These are phyloP conservation scores for Debaryomyces tyrocola DNA, from an alignment of 805 yeast genomes.

Conservation along the genomic window DNA sequence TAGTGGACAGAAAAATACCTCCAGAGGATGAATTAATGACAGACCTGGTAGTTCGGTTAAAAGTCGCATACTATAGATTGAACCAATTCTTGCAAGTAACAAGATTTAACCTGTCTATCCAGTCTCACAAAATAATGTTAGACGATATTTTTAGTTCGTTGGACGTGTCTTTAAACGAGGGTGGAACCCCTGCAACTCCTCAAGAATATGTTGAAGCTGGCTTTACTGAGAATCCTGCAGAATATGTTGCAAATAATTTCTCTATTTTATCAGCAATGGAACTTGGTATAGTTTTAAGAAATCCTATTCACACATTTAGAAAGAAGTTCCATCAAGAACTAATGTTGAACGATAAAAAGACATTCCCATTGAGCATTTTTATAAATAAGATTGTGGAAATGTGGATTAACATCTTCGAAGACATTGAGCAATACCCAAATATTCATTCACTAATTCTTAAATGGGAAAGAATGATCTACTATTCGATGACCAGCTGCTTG, in stretches of 20 bases:
- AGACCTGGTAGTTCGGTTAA: slow-evolving; percentile 31
- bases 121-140: slow-evolving; percentile 41
- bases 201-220: slow-evolving; percentile 50
- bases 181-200: slow-evolving; percentile 40
- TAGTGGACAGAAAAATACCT: slow-evolving; percentile 41
- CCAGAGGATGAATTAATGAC: slow-evolving; percentile 34
- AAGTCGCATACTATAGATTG: slow-evolving; percentile 32
- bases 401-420: slow-evolving; percentile 36
- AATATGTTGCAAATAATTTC: slow-evolving; percentile 44
- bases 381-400: slow-evolving; percentile 33
- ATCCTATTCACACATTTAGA: slow-evolving; percentile 59
- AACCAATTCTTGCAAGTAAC: slow-evolving; percentile 36
- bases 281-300: slow-evolving; percentile 53
- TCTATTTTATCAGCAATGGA: slow-evolving; percentile 54
- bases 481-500: slow-evolving; percentile 56
- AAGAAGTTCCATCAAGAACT: slow-evolving; percentile 64
- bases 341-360: slow-evolving; percentile 53
- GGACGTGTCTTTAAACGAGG: slow-evolving; percentile 41
- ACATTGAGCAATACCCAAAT: slow-evolving; percentile 29
- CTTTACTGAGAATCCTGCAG: slow-evolving; percentile 43
- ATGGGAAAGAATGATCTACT: slow-evolving; percentile 57
- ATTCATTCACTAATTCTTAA: slow-evolving; percentile 42
- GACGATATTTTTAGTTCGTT: slow-evolving; percentile 38
- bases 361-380: slow-evolving; percentile 50
- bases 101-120: slow-evolving; percentile 36